Conservation (phyloP, 2,329 filamentous ascomycete species). For the Xylaria polymorpha region DNA sequence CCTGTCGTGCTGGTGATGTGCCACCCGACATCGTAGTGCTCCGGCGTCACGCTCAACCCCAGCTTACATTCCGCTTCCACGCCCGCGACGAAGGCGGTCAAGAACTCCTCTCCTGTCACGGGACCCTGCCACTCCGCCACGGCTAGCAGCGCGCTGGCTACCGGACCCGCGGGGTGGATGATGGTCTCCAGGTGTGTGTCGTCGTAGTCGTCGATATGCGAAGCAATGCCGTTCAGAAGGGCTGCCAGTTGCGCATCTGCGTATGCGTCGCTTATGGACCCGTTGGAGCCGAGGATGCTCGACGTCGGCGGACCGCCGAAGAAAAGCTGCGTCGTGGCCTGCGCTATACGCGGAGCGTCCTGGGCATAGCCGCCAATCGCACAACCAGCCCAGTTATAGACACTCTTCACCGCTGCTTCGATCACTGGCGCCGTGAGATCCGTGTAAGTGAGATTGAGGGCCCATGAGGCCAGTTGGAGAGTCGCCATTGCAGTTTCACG, state of each 20-base stretch:
- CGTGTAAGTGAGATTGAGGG: conserved; percentile 54
- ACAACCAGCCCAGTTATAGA: conserved; percentile 67
- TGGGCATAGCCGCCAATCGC: conserved; percentile 62
- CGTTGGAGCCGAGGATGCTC: conserved; percentile 50
- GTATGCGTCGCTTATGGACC: conserved; percentile 38
- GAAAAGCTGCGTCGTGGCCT: conserved; percentile 44
- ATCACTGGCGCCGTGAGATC: conserved; percentile 56
- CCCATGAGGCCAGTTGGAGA: conserved; percentile 60
- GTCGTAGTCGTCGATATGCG: conserved; percentile 67
- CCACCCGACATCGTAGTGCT: conserved; percentile 67
- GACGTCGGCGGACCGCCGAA: conserved; percentile 50
- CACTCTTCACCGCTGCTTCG: conserved; percentile 58
- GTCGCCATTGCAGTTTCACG: conserved; percentile 57
- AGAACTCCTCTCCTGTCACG: conserved; percentile 59
- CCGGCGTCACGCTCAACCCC: conserved; percentile 63
- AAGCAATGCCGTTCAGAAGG: conserved; percentile 65
- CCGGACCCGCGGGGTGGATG: conserved; percentile 65
- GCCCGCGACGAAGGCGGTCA: conserved; percentile 63
- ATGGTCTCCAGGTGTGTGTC: conserved; percentile 67
- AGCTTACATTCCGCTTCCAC: conserved; percentile 65
- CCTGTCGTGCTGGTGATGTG: conserved; percentile 66
- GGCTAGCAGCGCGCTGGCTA: conserved; percentile 62
- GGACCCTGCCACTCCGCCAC: conserved; percentile 55
- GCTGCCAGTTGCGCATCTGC: conserved; percentile 62
- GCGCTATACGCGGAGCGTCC: conserved; percentile 54